phyloP scores from a whole-genome alignment of 352 stramenopile genomes.

The Pythium volutum region DNA sequence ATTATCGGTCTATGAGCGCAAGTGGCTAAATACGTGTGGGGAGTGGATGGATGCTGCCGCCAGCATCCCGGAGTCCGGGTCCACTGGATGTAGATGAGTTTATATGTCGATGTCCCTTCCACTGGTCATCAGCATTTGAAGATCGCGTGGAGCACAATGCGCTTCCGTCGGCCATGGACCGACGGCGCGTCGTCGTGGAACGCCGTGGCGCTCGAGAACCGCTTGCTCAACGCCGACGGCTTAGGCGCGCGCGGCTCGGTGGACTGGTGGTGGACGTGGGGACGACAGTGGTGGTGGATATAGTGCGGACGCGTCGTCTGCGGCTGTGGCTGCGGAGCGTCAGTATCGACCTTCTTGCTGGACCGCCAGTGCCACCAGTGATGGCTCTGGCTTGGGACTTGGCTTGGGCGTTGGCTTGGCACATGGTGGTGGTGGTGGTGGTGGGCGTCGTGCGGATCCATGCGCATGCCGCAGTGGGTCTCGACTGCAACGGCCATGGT shows the following conservation, averaged over 20 bases:
- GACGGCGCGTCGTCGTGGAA: conserved; percentile 16
- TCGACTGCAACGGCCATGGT: conserved; percentile 18
- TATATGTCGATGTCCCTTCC: neutral
- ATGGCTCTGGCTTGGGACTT: conserved; percentile 7
- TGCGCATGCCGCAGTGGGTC: conserved; percentile 4
- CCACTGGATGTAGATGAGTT: too few species aligned
- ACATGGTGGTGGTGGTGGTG: conserved; percentile 6
- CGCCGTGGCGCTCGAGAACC: conserved; percentile 7
- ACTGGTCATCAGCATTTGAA: conserved; percentile 17
- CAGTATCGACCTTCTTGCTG: conserved; percentile 1
- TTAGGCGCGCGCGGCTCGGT: neutral
- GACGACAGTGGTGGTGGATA: neutral
- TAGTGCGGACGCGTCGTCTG: neutral
- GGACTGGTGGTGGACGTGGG: neutral
- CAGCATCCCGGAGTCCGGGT: too few species aligned
- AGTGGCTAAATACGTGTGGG: conserved; percentile 1
- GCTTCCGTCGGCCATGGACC: conserved; percentile 9
- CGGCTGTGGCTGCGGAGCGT: neutral
- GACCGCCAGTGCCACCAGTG: conserved; percentile 19
- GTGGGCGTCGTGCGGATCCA: conserved; percentile 18
- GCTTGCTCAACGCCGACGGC: conserved; percentile 13
- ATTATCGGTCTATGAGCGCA: neutral
- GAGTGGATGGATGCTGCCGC: too few species aligned
- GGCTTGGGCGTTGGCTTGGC: neutral
- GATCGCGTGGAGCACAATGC: conserved; percentile 24